These are phyloP conservation scores for Magnusiomyces clavatus DNA, from an alignment of 1,139 yeast species.

Conservation along the genomic window DNA sequence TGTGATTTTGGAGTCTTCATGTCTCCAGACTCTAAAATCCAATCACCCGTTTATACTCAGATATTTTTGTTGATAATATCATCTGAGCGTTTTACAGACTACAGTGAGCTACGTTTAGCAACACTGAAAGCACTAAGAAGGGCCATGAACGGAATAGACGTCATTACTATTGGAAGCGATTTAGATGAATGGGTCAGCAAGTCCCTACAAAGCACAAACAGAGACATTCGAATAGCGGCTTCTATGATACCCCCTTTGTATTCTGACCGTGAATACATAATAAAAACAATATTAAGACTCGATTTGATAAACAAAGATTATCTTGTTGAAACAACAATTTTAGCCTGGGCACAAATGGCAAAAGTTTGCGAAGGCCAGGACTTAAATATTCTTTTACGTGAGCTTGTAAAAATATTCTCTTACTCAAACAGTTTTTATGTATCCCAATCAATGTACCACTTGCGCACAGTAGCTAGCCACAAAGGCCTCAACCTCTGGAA, in stretches of 20 bases:
- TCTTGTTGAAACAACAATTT: conserved; percentile 55
- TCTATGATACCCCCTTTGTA: conserved; percentile 19
- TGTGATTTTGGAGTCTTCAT: neutral
- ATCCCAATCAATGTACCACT: conserved; percentile 53
- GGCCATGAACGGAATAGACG: neutral
- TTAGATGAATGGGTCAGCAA: conserved; percentile 25
- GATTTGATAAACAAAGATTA: conserved; percentile 32
- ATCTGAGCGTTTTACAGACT: neutral
- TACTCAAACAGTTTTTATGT: conserved; percentile 54
- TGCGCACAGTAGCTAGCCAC: conserved; percentile 40
- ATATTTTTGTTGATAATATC: conserved; percentile 3
- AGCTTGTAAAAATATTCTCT: conserved; percentile 52
- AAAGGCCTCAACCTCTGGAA: conserved; percentile 40
- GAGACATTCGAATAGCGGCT: conserved; percentile 24
- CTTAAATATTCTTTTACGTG: conserved; percentile 51
- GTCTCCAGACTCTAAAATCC: neutral
- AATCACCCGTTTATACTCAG: conserved; percentile 3
- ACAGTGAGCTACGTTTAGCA: neutral
- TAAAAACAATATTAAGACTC: conserved; percentile 30
- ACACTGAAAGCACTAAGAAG: neutral
- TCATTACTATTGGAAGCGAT: conserved; percentile 10
- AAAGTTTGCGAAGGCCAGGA: conserved; percentile 53
- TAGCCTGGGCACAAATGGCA: conserved; percentile 56
- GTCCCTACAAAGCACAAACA: conserved; percentile 22
- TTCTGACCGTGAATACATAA: neutral